Evolutionary conservation across 306 rosid species (phyloP).

Genomic region (Cicer bijugum): DNA sequence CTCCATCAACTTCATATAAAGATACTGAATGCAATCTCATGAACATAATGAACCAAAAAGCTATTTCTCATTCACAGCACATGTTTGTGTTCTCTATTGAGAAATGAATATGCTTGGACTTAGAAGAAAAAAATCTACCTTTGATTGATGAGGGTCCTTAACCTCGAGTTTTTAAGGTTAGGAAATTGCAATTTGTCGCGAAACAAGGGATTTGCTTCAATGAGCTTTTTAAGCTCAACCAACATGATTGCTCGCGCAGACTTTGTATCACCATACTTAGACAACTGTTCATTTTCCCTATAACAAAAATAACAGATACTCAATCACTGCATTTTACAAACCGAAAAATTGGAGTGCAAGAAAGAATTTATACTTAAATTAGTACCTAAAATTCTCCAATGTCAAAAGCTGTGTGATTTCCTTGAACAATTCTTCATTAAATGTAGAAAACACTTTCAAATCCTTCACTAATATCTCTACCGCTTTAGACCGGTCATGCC

Average conservation of each 20-base stretch:
- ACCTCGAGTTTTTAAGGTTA: constrained; percentile 87
- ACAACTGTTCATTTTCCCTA: constrained; percentile 95
- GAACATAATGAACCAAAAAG: not conserved
- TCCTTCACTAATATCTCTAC: constrained; percentile 96
- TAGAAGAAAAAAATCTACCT: constrained; percentile 56
- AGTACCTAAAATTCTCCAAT: constrained; percentile 92
- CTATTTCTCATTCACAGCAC: not conserved
- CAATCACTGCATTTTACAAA: constrained; percentile 17
- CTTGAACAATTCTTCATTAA: constrained; percentile 94
- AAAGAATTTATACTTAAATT: not conserved
- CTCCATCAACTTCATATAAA: constrained; percentile 13
- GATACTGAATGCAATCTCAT: constrained; percentile 23
- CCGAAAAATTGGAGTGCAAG: not conserved
- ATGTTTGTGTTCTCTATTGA: too few relatives aligned
- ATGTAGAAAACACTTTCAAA: constrained; percentile 93
- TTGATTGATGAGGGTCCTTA: constrained; percentile 94
- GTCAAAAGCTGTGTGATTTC: constrained; percentile 99
- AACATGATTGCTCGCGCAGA: constrained; percentile 96
- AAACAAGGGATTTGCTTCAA: constrained; percentile 94
- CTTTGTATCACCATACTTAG: constrained; percentile 96
- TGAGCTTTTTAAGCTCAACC: constrained; percentile 96
- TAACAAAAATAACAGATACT: constrained; percentile 39
- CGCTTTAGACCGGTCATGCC: constrained; percentile 95
- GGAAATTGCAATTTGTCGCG: constrained; percentile 98
- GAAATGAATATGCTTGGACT: not conserved